Evolutionary conservation across 352 stramenopile species (phyloP).

Genomic region (Phytophthora pluvialis): DNA sequence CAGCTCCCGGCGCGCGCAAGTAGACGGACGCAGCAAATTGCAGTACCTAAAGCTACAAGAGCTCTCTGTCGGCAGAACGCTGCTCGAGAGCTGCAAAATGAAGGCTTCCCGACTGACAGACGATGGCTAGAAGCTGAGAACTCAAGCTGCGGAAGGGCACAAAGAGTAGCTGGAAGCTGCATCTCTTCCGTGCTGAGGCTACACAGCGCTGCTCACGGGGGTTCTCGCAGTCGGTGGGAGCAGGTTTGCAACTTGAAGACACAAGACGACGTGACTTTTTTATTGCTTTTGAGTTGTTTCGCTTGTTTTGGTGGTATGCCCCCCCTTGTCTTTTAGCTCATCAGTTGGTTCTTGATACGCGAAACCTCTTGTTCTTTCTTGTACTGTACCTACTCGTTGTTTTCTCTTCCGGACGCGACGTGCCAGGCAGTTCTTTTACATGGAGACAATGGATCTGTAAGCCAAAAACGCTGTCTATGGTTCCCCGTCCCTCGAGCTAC

Average conservation of each 20-base stretch:
- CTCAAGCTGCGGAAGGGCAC: background rate
- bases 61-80: too few relatives aligned
- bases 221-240: background rate
- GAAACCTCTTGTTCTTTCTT: slow-evolving; percentile 3
- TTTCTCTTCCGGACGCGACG: background rate
- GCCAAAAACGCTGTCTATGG: slow-evolving; percentile 4
- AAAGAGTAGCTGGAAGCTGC: too few relatives aligned
- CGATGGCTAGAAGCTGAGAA: background rate
- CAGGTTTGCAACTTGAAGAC: slow-evolving; percentile 14
- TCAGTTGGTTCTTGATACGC: background rate
- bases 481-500: slow-evolving; percentile 22
- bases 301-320: slow-evolving; percentile 7
- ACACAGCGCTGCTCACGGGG: background rate
- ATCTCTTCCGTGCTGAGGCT: too few relatives aligned
- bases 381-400: background rate
- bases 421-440: background rate
- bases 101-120: background rate
- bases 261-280: slow-evolving; percentile 28
- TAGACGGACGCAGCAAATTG: slow-evolving; percentile 20
- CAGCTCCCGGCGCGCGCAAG: slow-evolving; percentile 40
- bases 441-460: background rate
- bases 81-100: background rate
- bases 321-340: background rate
- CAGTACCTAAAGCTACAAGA: background rate
- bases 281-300: slow-evolving; percentile 14